Percentiles rank a stretch among this genome's conserved stretches.
Conservation (phyloP, 2,329 filamentous ascomycete species). For the Colletotrichum destructivum region DNA sequence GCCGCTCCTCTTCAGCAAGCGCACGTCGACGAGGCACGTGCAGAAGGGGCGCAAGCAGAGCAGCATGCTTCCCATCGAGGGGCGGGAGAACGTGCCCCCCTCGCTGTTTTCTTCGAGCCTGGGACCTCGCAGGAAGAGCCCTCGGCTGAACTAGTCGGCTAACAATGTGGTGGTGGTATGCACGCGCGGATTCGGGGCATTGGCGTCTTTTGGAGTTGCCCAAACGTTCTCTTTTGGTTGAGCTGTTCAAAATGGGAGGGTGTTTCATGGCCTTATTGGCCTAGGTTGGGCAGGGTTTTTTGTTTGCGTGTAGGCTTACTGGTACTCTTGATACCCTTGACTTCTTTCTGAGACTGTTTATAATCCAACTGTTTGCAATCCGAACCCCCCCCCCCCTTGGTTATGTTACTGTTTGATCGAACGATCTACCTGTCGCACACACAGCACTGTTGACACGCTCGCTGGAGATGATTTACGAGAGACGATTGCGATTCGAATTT, state of each 20-base stretch:
- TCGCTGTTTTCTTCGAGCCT: constrained; percentile 61
- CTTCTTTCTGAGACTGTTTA: not conserved
- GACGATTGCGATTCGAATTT: too few relatives aligned
- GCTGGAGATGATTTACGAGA: too few relatives aligned
- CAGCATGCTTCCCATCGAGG: constrained; percentile 55
- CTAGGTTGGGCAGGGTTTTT: constrained; percentile 5
- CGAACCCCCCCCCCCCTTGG: not conserved
- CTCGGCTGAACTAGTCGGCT: constrained; percentile 58
- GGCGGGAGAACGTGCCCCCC: constrained; percentile 67
- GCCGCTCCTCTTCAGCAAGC: constrained; percentile 61
- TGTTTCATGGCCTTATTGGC: not conserved
- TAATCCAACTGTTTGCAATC: not conserved
- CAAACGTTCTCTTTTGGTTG: constrained; percentile 4
- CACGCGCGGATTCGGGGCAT: not conserved
- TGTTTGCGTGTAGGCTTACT: constrained; percentile 39
- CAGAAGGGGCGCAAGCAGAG: constrained; percentile 54
- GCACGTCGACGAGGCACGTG: constrained; percentile 54
- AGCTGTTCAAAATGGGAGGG: constrained; percentile 24
- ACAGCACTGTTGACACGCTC: too few relatives aligned
- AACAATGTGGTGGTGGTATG: not conserved
- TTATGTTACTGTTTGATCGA: not conserved
- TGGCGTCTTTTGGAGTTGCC: constrained; percentile 3
- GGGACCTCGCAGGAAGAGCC: constrained; percentile 67
- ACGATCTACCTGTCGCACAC: too few relatives aligned
- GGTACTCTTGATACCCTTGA: constrained; percentile 43